A percentile compares a stretch with the other conserved stretches of the same genome.
Evolutionary conservation across 305 asterid species (phyloP).

Genomic region (Fraxinus dipetala): DNA sequence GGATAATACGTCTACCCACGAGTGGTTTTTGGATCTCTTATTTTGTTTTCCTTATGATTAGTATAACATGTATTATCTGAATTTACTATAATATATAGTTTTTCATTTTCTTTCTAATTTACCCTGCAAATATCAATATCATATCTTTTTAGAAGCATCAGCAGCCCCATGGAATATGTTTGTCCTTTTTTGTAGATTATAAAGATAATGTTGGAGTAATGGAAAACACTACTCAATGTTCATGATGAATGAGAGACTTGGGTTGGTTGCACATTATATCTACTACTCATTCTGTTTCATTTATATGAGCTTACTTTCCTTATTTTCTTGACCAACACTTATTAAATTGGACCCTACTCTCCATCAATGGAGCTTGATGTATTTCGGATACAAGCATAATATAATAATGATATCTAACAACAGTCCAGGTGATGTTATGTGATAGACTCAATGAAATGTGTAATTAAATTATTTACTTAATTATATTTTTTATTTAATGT

Average conservation of each 20-base stretch:
- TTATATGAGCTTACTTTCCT: neutral
- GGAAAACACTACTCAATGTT: neutral
- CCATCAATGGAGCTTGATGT: neutral
- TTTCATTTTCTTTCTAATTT: neutral
- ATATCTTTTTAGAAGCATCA: neutral
- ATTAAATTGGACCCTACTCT: neutral
- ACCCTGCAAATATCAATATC: neutral
- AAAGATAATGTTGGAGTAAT: neutral
- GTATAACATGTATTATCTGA: conserved; percentile 49
- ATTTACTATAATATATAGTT: conserved; percentile 26
- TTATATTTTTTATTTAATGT: neutral
- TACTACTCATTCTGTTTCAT: neutral
- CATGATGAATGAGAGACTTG: neutral
- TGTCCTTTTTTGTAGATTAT: neutral
- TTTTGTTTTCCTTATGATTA: conserved; percentile 45
- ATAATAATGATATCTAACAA: too few species aligned
- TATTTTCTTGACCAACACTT: neutral
- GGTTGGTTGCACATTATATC: neutral
- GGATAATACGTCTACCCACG: conserved; percentile 11
- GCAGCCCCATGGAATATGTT: neutral
- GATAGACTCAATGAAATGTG: neutral
- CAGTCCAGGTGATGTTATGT: neutral
- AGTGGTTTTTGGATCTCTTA: conserved; percentile 37
- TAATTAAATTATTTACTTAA: too few species aligned
- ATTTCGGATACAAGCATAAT: neutral